Evolutionary conservation across 805 yeast genomes (phyloP), one percentile per base, ranked within the genome.

Genomic region (Starmerella vaccinii): DNA sequence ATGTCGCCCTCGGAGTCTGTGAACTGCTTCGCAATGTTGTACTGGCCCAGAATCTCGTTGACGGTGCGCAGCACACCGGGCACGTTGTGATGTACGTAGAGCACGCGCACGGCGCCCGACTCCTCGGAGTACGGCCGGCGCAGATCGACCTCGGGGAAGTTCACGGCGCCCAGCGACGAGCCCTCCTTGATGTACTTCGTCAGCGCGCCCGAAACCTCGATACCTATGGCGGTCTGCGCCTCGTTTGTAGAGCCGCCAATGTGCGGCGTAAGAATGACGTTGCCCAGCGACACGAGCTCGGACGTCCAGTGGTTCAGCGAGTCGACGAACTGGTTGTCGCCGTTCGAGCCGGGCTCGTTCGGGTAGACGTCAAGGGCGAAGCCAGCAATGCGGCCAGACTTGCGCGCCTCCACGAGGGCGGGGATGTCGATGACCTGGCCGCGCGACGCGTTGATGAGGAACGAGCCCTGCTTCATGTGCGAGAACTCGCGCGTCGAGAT

Each of bases 241-340:
- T 92, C 98, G 71, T 90, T 97, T 44, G 98, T 92, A 47, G 97
- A 88, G 59, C 98, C 98, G 71, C 98, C 98, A 61, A 92, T 92
- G 67, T 92, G 98, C 30, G 98, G 98, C 49, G 97, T 82, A 63
- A 92, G 76, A 58, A 92, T 88, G 55, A 90, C 80, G 71, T 92
- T 92, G 71, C 89, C 80, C 66, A 88, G 76, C 10, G 84, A 72
- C 60, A 80, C 76, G 61, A 92, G 76, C 66, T 89, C 96, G 30
- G 85, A 73, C 56, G 84, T 77, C 89, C 95, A 92, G 38, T 72
- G 60, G 71, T 90, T 90, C 65, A 92, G 76, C 38, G 76, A 76
- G 66, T 83, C 76, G 61, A 65, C 72, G 73, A 89, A 92, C 60
- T 78, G 70, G 55, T 77, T 81, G 57, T 82, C 86, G 63, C 98